Base-by-base conservation (phyloP, 768 basidiomycete species). In the Lentinula detonsa region DNA sequence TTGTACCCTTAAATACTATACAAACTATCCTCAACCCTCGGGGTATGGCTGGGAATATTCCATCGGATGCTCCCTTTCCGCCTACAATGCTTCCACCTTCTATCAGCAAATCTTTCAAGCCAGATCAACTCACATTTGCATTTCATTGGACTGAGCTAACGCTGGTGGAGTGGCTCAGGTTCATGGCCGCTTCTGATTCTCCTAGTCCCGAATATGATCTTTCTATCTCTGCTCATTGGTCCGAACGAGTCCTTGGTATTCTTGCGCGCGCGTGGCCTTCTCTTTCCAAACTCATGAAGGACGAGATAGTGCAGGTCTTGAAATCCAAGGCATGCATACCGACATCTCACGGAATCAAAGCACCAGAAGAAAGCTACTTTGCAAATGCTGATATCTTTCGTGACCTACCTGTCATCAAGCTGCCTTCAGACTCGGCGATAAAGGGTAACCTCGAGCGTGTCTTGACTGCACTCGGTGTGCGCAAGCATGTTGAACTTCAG, bases 401-500 rank as follows among this genome's bases (percentile, higher is more conserved):
- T n/a, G 95, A 98, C 70, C 78, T 96, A 31, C 87, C 95, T 0
- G 82, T 93, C 46, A 86, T 95, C 5, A 81, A 76, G 1, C 75
- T 97, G 49, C 82, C 91, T 1, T 90, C 87, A 5, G 85, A 83
- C 2, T 66, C 74, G 1, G 57, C 70, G 0, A 76, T 95, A 65
- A 93, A 90, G 69, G 88, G 87, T 0, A 72, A 77, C 4, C 69
- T 93, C 65, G 93, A 95, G 69, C 87, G 83, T 64, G 71, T 93
- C 2, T 72, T 94, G 5, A 76, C 83, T 33, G 82, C 80, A 1
- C 74, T 98, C 0, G 96, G 94, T 10, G 92, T 98, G 10, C 83
- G 93, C 16, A 92, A 86, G 69, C 94, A 95, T 64, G 93, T 98
- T 6, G 91, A 98, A 62, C 78, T 98, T 1, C 95, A 98, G 70